Evolutionary conservation across 495 filamentous ascomycete genomes (phyloP).

Genomic region (Lophiostoma macrostomum): DNA sequence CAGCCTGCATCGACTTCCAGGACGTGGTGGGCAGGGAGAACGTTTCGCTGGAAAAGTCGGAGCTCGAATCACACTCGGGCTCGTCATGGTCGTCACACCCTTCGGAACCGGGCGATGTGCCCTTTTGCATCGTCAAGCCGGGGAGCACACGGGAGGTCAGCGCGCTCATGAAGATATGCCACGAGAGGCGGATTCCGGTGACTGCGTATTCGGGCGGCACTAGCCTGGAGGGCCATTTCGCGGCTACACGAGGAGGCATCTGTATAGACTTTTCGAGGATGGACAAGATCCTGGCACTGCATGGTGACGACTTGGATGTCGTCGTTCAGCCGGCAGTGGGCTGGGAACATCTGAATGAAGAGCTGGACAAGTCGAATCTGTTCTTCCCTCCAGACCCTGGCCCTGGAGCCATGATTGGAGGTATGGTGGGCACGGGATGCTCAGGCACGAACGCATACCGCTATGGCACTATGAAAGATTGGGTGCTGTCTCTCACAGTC

Average conservation of each 20-base stretch:
- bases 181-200: slow-evolving; percentile 65
- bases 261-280: slow-evolving; percentile 75
- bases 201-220: slow-evolving; percentile 76
- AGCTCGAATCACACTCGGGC: slow-evolving; percentile 69
- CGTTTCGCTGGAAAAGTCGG: slow-evolving; percentile 68
- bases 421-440: slow-evolving; percentile 94
- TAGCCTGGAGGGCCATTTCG: slow-evolving; percentile 75
- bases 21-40: slow-evolving; percentile 79
- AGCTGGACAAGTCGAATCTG: slow-evolving; percentile 61
- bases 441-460: slow-evolving; percentile 89
- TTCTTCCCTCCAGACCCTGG: slow-evolving; percentile 86
- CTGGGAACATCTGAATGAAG: slow-evolving; percentile 75
- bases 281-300: slow-evolving; percentile 66
- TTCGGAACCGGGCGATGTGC: slow-evolving; percentile 30
- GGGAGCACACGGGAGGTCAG: slow-evolving; percentile 51
- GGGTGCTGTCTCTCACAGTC: slow-evolving; percentile 86
- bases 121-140: slow-evolving; percentile 41
- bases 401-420: slow-evolving; percentile 83
- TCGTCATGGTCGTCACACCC: slow-evolving; percentile 88
- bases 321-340: slow-evolving; percentile 79
- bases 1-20: slow-evolving; percentile 89
- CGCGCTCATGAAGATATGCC: slow-evolving; percentile 71
- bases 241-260: slow-evolving; percentile 70
- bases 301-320: slow-evolving; percentile 75
- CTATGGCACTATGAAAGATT: slow-evolving; percentile 96